A percentile compares a stretch with the other conserved stretches of the same genome.
These are phyloP conservation scores for Boletus coccyginus DNA, from an alignment of 768 basidiomycete genomes.

Conservation along the genomic window DNA sequence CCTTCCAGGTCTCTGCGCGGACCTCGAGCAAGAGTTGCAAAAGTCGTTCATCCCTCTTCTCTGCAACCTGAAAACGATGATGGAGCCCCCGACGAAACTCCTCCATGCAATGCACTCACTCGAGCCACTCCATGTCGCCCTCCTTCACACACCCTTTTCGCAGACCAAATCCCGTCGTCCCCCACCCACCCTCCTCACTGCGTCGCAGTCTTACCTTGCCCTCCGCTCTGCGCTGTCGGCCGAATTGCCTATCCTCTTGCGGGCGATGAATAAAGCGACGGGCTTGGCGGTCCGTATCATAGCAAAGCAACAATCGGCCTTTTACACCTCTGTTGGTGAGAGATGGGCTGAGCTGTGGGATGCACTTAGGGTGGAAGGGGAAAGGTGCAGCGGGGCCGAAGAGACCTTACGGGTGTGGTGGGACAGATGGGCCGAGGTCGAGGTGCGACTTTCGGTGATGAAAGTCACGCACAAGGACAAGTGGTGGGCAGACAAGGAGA, in stretches of 20 bases:
- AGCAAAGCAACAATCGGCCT: slow-evolving; percentile 53
- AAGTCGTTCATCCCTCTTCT: slow-evolving; percentile 57
- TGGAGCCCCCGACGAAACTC: slow-evolving; percentile 61
- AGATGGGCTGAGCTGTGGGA: slow-evolving; percentile 86
- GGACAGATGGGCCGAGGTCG: slow-evolving; percentile 65
- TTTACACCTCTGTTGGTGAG: slow-evolving; percentile 58
- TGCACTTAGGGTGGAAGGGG: slow-evolving; percentile 68
- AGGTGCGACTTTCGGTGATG: slow-evolving; percentile 42
- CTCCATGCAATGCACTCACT: slow-evolving; percentile 71
- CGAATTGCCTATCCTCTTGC: slow-evolving; percentile 67
- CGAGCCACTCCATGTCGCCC: slow-evolving; percentile 66
- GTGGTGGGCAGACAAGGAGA: slow-evolving; percentile 33
- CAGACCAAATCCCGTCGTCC: slow-evolving; percentile 57
- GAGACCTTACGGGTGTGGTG: slow-evolving; percentile 77
- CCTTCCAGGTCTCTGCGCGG: slow-evolving; percentile 50
- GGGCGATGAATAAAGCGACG: slow-evolving; percentile 59
- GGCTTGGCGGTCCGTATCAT: slow-evolving; percentile 49
- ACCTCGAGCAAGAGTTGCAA: slow-evolving; percentile 53
- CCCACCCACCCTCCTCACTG: slow-evolving; percentile 62
- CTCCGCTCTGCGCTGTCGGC: slow-evolving; percentile 67
- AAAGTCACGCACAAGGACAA: slow-evolving; percentile 36
- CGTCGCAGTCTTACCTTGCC: slow-evolving; percentile 75
- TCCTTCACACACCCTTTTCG: slow-evolving; percentile 63
- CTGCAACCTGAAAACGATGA: slow-evolving; percentile 53
- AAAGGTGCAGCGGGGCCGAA: slow-evolving; percentile 59